Base-by-base conservation (phyloP, 2,329 filamentous ascomycete genomes). In the Fusarium sororula region DNA sequence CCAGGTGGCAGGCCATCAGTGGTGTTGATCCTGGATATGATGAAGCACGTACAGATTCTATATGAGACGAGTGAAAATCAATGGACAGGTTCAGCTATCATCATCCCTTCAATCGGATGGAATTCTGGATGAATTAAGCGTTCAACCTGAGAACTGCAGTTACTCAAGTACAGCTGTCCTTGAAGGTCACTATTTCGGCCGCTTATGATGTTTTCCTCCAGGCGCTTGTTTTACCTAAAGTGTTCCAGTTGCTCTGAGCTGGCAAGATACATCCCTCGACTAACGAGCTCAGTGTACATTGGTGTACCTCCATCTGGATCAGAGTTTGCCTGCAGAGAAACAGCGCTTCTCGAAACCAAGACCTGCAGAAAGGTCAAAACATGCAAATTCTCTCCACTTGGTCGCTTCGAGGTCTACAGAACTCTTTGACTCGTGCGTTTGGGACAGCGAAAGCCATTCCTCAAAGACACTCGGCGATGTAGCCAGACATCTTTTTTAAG, bases 291-390 rank as follows among this genome's bases (percentile, higher is more conserved):
- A 26, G 59, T 24, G 48, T 26, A 30, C 35, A 12, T 42, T n/a
- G 37, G 53, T 37, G 72, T 73, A 75, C 59, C 32, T 30, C 60
- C 37, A 20, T 35, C 37, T 22, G 6, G 41, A 32, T 28, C 41
- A 44, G 58, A 50, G 38, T 63, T 51, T 61, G 41, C 30, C 51
- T 66, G 45, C 51, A 37, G 28, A 53, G 58, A 42, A 47, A 59
- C 61, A 58, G 75, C 75, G 76, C 76, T 60, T 78, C 76, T 78
- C 70, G 74, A 78, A 78, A 78, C 76, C 50, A 56, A 71, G 62
- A 73, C 70, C 54, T 72, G 70, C 71, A 72, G 71, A 74, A 57
- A 65, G 48, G 62, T 44, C 44, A 61, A 64, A 45, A 64, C 50
- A 58, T 48, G 15, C 44, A 51, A 42, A 44, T 44, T 35, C 68